Conservation (phyloP, 495 filamentous ascomycete genomes). For the Penicillium fimorum region DNA sequence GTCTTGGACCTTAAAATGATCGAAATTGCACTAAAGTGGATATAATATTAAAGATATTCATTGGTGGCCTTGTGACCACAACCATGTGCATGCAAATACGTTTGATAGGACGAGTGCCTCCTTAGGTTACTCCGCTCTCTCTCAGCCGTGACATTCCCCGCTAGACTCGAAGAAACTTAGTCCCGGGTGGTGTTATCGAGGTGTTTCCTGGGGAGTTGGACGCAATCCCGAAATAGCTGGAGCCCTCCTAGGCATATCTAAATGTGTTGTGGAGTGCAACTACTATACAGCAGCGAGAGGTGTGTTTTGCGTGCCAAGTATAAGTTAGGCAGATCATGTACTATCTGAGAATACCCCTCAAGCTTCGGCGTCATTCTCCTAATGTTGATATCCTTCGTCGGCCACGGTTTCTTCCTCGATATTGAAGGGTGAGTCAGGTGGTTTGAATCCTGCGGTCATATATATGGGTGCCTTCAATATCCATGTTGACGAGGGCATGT, state of each 20-base stretch:
- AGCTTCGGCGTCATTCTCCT: neutral
- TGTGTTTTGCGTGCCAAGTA: neutral
- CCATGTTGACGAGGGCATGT: too few relatives aligned
- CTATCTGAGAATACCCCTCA: neutral
- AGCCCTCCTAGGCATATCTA: too few relatives aligned
- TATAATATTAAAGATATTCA: neutral
- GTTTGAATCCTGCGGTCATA: too few relatives aligned
- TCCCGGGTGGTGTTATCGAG: neutral
- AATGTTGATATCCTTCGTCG: neutral
- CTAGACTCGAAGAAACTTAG: conserved; percentile 2
- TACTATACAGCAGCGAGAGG: neutral
- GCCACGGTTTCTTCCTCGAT: neutral
- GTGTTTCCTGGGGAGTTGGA: neutral
- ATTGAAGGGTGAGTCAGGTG: too few relatives aligned
- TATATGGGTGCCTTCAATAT: too few relatives aligned
- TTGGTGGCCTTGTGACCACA: neutral
- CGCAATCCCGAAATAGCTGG: neutral
- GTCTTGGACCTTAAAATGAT: neutral
- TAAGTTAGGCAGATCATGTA: neutral
- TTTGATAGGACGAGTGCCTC: conserved; percentile 4
- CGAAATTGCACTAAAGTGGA: neutral
- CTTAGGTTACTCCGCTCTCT: conserved; percentile 3
- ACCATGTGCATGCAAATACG: neutral
- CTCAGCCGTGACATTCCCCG: neutral
- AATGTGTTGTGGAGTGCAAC: neutral